Evolutionary conservation across 2,329 filamentous ascomycete species (phyloP).

Genomic region (Chaetomium olivaceum): DNA sequence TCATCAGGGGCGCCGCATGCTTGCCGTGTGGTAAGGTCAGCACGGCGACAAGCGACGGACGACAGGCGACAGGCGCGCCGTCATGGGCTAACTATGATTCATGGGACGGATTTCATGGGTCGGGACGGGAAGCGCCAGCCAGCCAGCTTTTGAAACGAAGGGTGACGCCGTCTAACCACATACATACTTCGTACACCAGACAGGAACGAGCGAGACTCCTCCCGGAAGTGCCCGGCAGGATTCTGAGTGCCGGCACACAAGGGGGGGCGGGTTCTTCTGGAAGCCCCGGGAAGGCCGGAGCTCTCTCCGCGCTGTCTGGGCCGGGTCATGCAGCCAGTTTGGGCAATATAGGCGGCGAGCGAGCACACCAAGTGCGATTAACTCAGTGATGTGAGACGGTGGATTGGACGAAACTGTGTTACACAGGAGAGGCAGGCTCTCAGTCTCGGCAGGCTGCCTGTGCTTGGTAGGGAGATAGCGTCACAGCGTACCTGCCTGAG

Average conservation of each 20-base stretch:
- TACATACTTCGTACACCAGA: too few relatives aligned
- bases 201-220: background rate
- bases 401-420: background rate
- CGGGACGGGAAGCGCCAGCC: background rate
- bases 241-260: background rate
- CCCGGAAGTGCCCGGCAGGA: background rate
- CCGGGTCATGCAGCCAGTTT: conserved; percentile 7
- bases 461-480: too few relatives aligned
- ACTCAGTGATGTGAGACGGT: background rate
- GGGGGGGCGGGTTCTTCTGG: background rate
- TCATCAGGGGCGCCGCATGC: background rate
- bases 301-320: conserved; percentile 1
- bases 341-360: background rate
- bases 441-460: too few relatives aligned
- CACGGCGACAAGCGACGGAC: background rate
- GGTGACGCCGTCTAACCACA: background rate
- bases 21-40: background rate
- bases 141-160: background rate
- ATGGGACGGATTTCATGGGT: conserved; percentile 6
- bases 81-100: conserved; percentile 6
- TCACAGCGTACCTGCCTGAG: background rate
- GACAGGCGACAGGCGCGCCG: too few relatives aligned
- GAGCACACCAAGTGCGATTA: background rate
- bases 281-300: conserved; percentile 15
- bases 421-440: background rate